These are phyloP conservation scores for Bruguiera sexangula DNA, from an alignment of 345 rosid genomes.

Conservation along the genomic window DNA sequence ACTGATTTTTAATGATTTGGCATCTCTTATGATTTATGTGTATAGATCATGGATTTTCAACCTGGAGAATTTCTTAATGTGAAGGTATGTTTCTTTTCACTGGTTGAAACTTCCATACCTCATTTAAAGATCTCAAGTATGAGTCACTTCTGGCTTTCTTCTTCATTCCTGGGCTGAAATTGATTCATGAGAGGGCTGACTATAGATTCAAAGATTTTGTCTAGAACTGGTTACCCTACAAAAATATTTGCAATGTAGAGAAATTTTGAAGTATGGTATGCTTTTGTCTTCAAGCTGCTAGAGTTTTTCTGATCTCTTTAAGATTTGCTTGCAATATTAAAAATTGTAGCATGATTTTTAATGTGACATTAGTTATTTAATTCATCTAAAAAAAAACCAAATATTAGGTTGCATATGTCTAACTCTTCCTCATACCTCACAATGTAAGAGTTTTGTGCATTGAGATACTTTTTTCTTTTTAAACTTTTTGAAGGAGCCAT, in stretches of 20 bases:
- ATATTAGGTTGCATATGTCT: too few species aligned
- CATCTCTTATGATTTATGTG: constrained; percentile 4
- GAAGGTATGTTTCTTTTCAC: constrained; percentile 47
- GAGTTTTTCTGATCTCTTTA: background rate
- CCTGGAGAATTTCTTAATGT: constrained; percentile 89
- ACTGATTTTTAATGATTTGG: background rate
- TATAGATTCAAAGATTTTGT: background rate
- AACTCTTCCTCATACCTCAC: too few species aligned
- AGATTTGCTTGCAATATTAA: background rate
- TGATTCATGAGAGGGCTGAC: too few species aligned
- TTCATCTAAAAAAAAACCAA: too few species aligned
- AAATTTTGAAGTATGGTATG: background rate
- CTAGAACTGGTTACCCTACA: background rate
- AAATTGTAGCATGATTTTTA: background rate
- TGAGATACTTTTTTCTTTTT: background rate
- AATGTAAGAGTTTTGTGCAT: too few species aligned
- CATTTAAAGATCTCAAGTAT: constrained; percentile 5
- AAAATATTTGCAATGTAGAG: background rate
- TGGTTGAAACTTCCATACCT: constrained; percentile 9
- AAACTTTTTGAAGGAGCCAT: background rate
- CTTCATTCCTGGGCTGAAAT: too few species aligned
- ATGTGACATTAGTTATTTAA: background rate
- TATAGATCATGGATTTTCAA: constrained; percentile 93
- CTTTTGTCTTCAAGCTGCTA: background rate
- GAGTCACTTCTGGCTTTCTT: too few species aligned